Evolutionary conservation across 2,329 filamentous ascomycete species (phyloP).

Genomic region (Neonectria sp.): DNA sequence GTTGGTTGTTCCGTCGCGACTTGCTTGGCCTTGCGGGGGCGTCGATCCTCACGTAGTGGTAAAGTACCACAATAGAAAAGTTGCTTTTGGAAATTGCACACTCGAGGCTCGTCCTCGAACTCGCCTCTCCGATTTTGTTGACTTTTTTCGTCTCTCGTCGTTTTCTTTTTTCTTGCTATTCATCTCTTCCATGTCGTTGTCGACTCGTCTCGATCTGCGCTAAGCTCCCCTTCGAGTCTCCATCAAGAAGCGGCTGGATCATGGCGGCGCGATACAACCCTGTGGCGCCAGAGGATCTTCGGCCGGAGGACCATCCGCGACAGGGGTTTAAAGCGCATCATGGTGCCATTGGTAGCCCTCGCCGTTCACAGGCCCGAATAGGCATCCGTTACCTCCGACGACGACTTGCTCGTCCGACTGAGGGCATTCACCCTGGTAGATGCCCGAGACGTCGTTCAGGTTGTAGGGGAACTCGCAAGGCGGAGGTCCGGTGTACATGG

Average conservation of each 20-base stretch:
- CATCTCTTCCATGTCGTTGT: neutral
- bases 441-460: slow-evolving; percentile 46
- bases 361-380: slow-evolving; percentile 36
- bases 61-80: slow-evolving; percentile 20
- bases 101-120: slow-evolving; percentile 24
- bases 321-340: slow-evolving; percentile 35
- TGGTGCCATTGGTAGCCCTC: slow-evolving; percentile 39
- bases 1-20: slow-evolving; percentile 8
- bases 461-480: slow-evolving; percentile 45
- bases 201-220: slow-evolving; percentile 5
- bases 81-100: slow-evolving; percentile 28
- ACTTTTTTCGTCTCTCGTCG: slow-evolving; percentile 6
- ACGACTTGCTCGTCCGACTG: slow-evolving; percentile 15
- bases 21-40: slow-evolving; percentile 15
- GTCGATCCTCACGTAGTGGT: neutral
- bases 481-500: slow-evolving; percentile 39
- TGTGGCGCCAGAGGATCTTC: slow-evolving; percentile 29
- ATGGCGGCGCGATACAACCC: slow-evolving; percentile 26
- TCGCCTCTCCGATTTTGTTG: slow-evolving; percentile 1
- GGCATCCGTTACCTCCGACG: slow-evolving; percentile 39
- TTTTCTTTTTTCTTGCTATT: neutral
- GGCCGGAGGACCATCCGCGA: slow-evolving; percentile 22
- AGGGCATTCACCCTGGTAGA: slow-evolving; percentile 41
- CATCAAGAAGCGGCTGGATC: slow-evolving; percentile 3
- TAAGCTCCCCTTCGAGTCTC: neutral